phyloP scores from a whole-genome alignment of 371 early-diverging fungal species.

The Phascolomyces articulosus region DNA sequence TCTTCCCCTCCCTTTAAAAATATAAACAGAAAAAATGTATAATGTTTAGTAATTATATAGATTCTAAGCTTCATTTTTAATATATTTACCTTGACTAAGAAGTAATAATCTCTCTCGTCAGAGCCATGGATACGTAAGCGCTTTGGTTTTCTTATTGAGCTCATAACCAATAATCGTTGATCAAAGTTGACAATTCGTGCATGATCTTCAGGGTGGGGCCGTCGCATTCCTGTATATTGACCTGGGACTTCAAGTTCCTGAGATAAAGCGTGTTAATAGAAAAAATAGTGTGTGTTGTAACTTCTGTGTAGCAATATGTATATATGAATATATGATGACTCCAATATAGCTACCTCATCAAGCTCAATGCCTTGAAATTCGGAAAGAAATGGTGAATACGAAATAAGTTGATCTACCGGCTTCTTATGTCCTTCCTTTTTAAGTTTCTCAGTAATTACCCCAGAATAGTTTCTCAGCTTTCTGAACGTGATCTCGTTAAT shows the following conservation, averaged over 20 bases:
- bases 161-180: conserved; percentile 64
- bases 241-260: conserved; percentile 76
- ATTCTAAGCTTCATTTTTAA: neutral
- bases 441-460: too few relatives aligned
- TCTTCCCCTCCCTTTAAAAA: conserved; percentile 76
- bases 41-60: neutral
- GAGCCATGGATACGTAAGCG: conserved; percentile 69
- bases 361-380: conserved; percentile 42
- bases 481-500: too few relatives aligned
- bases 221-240: conserved; percentile 60
- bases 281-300: too few relatives aligned
- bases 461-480: too few relatives aligned
- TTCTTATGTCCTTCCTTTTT: conserved; percentile 9
- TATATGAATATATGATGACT: too few relatives aligned
- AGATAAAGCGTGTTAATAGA: neutral
- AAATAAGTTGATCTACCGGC: conserved; percentile 29
- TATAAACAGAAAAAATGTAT: neutral
- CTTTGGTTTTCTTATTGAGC: conserved; percentile 76
- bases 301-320: too few relatives aligned
- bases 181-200: conserved; percentile 68
- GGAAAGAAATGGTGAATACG: conserved; percentile 74
- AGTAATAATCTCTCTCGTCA: conserved; percentile 70
- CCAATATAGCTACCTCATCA: conserved; percentile 47
- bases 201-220: conserved; percentile 54
- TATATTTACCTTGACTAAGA: conserved; percentile 66